Base-by-base conservation (phyloP, 2,329 filamentous ascomycete genomes). In the Alternaria dauci region DNA sequence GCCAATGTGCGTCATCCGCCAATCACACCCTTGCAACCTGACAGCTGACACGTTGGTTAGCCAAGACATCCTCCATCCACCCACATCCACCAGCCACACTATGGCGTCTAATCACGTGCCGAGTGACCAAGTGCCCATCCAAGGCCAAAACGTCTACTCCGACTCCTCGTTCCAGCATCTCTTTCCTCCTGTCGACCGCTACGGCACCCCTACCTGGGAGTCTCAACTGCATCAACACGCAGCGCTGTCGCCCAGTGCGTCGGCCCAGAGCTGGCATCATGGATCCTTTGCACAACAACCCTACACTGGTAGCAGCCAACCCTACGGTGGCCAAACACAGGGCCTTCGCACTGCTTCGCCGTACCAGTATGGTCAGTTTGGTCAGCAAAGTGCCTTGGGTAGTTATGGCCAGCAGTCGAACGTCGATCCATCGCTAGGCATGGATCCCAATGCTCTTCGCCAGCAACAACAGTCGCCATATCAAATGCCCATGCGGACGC, bases 41-140 rank as follows among this genome's bases (percentile, higher is more conserved):
- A 51, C 36, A 47, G 58, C 65, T 65, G 62, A 68, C 62, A 59
- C 61, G 30, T 42, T 50, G 51, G 43, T 58, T 52, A 62, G 56
- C 67, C 60, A 59, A 61, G 58, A 59, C 39, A 55, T 58, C 59
- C 52, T 41, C 25, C 39, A 34, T 20, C 47, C 42, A 30, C 7
- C 28, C 28, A 8, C 28, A 30, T 4, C 28, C 28, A 34, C 32
- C 38, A 48, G 59, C 28, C 39, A 55, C 61, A 66, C 58, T 63
- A 78, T 78, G 76, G 76, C 74, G 42, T 66, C 73, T 54, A 74
- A 72, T 78, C 76, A 78, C 75, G 73, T 78, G 75, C 73, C 72
- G 18, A 67, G 54, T 74, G 73, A 76, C 63, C 73, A 74, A 60
- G 66, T 71, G 30, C 69, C 73, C 34, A 48, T 73, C 43, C 73